A percentile compares a stretch with the other conserved stretches of the same genome.
phyloP scores from a whole-genome alignment of 306 rosid species.

The Gastrolobium villosum region DNA sequence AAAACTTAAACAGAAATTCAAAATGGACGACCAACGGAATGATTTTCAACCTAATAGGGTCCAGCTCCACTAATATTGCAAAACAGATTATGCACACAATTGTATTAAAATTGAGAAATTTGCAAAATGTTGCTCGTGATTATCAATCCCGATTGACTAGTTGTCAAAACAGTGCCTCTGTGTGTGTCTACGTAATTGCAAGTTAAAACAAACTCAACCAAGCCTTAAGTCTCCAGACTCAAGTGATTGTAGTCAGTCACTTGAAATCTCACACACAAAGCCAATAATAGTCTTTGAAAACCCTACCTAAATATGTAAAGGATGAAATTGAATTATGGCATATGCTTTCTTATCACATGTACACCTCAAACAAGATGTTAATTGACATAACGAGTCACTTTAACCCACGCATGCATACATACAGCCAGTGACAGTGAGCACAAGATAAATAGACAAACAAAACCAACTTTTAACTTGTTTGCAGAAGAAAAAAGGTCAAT shows the following conservation, averaged over 20 bases:
- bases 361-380: neutral
- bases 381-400: neutral
- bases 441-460: neutral
- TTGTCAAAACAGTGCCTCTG: neutral
- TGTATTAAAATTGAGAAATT: neutral
- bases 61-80: neutral
- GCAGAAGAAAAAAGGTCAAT: too few species aligned
- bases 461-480: neutral
- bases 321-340: neutral
- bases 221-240: neutral
- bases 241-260: neutral
- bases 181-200: too few species aligned
- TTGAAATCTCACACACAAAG: too few species aligned
- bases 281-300: too few species aligned
- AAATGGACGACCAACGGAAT: neutral
- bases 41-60: neutral
- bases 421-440: neutral
- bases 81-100: neutral
- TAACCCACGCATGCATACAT: neutral
- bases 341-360: neutral
- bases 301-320: neutral
- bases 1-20: neutral
- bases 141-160: neutral
- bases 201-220: neutral
- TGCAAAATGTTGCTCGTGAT: neutral